Base-by-base conservation (phyloP, 2,329 filamentous ascomycete genomes). In the Aspergillus aculeatinus region DNA sequence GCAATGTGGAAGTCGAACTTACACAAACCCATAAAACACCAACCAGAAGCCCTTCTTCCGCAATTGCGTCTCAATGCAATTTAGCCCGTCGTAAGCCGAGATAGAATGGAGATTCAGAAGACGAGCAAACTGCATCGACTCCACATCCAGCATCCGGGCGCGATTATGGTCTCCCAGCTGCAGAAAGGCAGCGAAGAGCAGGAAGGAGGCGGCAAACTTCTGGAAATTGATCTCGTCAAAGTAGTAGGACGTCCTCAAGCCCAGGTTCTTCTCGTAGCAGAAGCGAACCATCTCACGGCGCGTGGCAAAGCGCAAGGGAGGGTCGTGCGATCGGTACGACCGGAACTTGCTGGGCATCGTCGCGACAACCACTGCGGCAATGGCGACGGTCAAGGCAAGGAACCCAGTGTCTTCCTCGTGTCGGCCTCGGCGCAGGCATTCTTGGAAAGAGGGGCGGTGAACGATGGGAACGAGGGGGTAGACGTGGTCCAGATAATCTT, bases 1-100 rank as follows among this genome's bases (percentile, higher is more conserved):
- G 27, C 27, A 9, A 29, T 29, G 33, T 3, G 33, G 23, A 2
- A 3, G 10, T n/a, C 14, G 3, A 7, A 57, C 63, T 59, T 51
- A 65, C 63, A 65, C 62, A 35, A 70, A 75, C 1, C 63, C 64
- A 47, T 76, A 76, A 16, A 76, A 75, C 9, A 72, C 66, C 12
- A 76, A 58, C 72, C 74, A 77, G 47, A 76, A 77, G 0, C 68
- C 74, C 58, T 75, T 77, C 53, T 76, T 76, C 11, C 75, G 64
- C 3, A 76, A 62, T 48, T 77, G 75, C 0, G 67, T 70, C 53
- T 77, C 73, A 14, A 76, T 72, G 35, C 61, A 65, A 44, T 74
- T 72, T 2, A 74, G 63, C 1, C 70, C 72, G 11, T 65, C 66
- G 51, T 76, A 76, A 16, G 68, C 70, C 0, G 70, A 68, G 0